phyloP scores from a whole-genome alignment of 179 eudicot species.

The Beta corolliflora region DNA sequence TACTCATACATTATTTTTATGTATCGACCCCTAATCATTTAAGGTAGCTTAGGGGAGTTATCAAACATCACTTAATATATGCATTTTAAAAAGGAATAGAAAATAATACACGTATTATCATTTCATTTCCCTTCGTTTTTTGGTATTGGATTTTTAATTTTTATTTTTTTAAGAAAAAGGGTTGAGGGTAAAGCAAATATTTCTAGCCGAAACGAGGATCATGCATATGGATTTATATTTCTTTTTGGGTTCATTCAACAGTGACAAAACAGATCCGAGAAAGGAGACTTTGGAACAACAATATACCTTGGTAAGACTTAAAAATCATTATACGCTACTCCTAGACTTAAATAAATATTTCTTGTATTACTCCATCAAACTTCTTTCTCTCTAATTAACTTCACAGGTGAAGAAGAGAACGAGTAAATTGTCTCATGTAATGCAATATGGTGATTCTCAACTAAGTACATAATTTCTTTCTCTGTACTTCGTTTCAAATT shows the following conservation, averaged over 20 bases:
- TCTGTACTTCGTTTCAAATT: slow-evolving; percentile 43
- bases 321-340: neutral
- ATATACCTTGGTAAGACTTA: slow-evolving; percentile 53
- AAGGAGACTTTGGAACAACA: slow-evolving; percentile 65
- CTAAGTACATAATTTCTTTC: slow-evolving; percentile 40
- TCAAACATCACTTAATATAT: too few species aligned
- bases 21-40: too few species aligned
- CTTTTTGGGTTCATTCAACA: slow-evolving; percentile 24
- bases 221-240: neutral
- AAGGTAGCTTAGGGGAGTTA: too few species aligned
- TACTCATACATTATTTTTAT: too few species aligned
- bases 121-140: too few species aligned
- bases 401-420: slow-evolving; percentile 36
- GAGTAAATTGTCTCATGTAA: slow-evolving; percentile 55
- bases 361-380: too few species aligned
- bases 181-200: too few species aligned
- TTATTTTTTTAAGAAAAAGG: too few species aligned
- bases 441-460: slow-evolving; percentile 65
- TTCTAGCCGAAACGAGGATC: too few species aligned
- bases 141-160: too few species aligned
- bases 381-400: neutral
- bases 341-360: neutral
- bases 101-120: too few species aligned
- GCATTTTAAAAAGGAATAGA: too few species aligned
- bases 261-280: slow-evolving; percentile 52